A percentile compares a stretch with the other conserved stretches of the same genome.
phyloP scores from a whole-genome alignment of 208 protist genomes.

The Trypanosoma cruzi region DNA sequence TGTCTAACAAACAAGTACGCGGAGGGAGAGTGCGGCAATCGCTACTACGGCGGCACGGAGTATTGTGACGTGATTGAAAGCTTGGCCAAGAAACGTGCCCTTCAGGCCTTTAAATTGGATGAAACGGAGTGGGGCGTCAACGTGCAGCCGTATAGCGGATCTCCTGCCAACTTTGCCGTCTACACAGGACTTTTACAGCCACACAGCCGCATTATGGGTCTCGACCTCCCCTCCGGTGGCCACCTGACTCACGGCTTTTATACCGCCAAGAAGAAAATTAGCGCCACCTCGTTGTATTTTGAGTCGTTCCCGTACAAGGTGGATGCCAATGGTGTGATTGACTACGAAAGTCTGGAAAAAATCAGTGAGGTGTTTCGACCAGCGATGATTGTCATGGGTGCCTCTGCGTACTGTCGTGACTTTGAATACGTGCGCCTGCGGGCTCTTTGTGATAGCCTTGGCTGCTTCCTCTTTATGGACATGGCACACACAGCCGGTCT shows the following conservation, averaged over 20 bases:
- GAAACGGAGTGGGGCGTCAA: conserved; percentile 98
- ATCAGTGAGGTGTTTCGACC: conserved; percentile 94
- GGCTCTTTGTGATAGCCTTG: conserved; percentile 84
- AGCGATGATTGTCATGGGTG: conserved; percentile 96
- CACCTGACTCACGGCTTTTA: conserved; percentile 99
- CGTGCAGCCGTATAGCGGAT: conserved; percentile 99
- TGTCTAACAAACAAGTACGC: conserved; percentile 99
- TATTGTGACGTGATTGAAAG: conserved; percentile 98
- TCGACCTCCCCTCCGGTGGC: conserved; percentile 90
- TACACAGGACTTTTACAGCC: conserved; percentile 97
- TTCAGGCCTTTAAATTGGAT: conserved; percentile 95
- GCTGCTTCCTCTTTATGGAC: conserved; percentile 96
- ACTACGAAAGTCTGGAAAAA: conserved; percentile 95
- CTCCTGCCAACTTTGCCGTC: conserved; percentile 98
- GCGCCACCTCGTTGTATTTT: conserved; percentile 98
- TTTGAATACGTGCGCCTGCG: conserved; percentile 96
- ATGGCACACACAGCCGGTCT: conserved; percentile 98
- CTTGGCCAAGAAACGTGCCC: conserved; percentile 91
- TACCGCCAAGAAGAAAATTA: conserved; percentile 96
- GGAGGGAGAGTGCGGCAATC: conserved; percentile 96
- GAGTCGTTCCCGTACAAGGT: conserved; percentile 97
- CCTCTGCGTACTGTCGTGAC: conserved; percentile 97
- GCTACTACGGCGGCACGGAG: conserved; percentile 99
- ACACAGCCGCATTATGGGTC: conserved; percentile 98
- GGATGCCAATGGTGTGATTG: conserved; percentile 93